Conservation (phyloP, 2,329 filamentous ascomycete genomes). For the Metarhizium rileyi region DNA sequence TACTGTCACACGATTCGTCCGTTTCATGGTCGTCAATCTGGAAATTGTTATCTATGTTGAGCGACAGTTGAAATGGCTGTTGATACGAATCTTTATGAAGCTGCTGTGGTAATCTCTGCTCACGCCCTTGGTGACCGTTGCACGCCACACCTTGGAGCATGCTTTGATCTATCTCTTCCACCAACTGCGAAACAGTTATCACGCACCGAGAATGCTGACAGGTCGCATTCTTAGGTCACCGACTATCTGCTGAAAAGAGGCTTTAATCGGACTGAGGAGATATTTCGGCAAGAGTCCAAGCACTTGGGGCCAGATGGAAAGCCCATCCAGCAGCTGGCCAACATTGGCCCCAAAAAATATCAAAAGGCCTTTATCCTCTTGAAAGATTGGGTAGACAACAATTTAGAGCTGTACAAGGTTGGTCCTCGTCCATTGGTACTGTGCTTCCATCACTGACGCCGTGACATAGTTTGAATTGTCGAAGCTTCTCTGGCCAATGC, state of each 20-base stretch:
- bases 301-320: constrained; percentile 73
- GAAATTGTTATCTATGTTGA: background rate
- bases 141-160: background rate
- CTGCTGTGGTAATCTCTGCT: background rate
- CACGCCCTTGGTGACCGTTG: background rate
- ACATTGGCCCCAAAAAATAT: constrained; percentile 68
- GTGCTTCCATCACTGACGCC: background rate
- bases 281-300: constrained; percentile 82
- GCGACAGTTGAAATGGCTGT: background rate
- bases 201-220: constrained; percentile 8
- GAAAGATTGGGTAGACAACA: constrained; percentile 79
- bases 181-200: background rate
- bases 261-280: constrained; percentile 84
- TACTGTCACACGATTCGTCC: background rate
- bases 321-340: constrained; percentile 60
- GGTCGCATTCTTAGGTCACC: constrained; percentile 51
- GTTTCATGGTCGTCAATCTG: background rate
- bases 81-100: background rate
- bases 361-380: constrained; percentile 63
- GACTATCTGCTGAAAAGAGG: constrained; percentile 95
- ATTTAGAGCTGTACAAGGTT: constrained; percentile 88
- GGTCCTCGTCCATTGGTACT: constrained; percentile 8
- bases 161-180: background rate
- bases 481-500: constrained; percentile 85
- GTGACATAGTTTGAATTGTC: constrained; percentile 63